A percentile compares a stretch with the other conserved stretches of the same genome.
Conservation (phyloP, 1,139 yeast species). For the Debaryomyces psychrophilus region DNA sequence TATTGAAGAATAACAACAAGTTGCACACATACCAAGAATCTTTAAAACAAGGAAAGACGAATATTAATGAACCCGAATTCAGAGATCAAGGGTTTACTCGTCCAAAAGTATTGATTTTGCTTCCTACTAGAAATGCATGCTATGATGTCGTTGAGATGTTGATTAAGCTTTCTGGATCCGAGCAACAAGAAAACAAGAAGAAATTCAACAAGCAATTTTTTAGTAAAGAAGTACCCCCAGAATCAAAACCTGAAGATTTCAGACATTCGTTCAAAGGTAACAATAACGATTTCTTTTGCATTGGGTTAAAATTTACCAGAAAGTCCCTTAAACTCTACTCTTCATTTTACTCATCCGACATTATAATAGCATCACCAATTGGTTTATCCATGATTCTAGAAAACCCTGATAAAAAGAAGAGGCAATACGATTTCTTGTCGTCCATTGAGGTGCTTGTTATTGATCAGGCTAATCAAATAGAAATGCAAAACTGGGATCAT, state of each 20-base stretch:
- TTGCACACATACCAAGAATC: slow-evolving; percentile 50
- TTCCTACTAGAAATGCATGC: slow-evolving; percentile 85
- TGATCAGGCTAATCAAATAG: slow-evolving; percentile 84
- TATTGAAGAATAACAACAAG: slow-evolving; percentile 72
- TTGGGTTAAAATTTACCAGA: slow-evolving; percentile 88
- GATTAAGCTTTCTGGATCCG: slow-evolving; percentile 64
- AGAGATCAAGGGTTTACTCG: slow-evolving; percentile 96
- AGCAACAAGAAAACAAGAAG: slow-evolving; percentile 79
- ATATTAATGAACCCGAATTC: slow-evolving; percentile 56
- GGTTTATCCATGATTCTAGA: slow-evolving; percentile 84
- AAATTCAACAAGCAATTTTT: slow-evolving; percentile 74
- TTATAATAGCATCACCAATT: slow-evolving; percentile 88
- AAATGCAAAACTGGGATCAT: slow-evolving; percentile 95
- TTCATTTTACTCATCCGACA: slow-evolving; percentile 81
- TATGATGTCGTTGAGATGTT: slow-evolving; percentile 68
- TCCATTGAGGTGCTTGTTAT: slow-evolving; percentile 81
- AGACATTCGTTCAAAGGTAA: slow-evolving; percentile 82
- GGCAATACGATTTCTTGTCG: slow-evolving; percentile 73
- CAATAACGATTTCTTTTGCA: slow-evolving; percentile 86
- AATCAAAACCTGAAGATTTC: slow-evolving; percentile 81
- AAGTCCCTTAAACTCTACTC: slow-evolving; percentile 83
- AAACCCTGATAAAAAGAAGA: slow-evolving; percentile 59
- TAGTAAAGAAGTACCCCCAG: slow-evolving; percentile 55
- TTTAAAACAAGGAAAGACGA: slow-evolving; percentile 40
- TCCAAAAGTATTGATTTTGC: slow-evolving; percentile 79